Base-by-base conservation (phyloP, 2,329 filamentous ascomycete species). In the Lecanoromycetidae sp. region DNA sequence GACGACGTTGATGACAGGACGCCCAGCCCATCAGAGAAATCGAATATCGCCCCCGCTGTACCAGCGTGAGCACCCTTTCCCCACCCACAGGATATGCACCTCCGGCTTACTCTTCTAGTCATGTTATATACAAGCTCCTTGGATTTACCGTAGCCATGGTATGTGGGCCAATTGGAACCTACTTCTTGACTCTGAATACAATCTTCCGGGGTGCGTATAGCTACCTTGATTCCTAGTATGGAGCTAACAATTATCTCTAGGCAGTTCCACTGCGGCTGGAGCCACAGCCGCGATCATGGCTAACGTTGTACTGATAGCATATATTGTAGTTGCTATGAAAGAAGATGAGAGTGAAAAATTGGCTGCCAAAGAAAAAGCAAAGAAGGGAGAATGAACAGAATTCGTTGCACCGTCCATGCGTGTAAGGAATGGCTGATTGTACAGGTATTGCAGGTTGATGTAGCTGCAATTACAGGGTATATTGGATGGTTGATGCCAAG, bases 141-240 rank as follows among this genome's bases (percentile, higher is more conserved):
- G 80, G 76, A 54, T 96, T 95, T 67, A 94, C 88, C 0, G 70
- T 88, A 32, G 88, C 87, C 61, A 96, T 98, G 90, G 75, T 95
- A 51, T 75, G 83, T 13, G 66, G 84, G 17, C 91, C 91, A 12
- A 86, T 98, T 56, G 81, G 85, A 33, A 87, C 84, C 34, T 98
- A 95, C 66, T 98, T 93, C 63, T 59, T 84, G 37, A 84, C 84
- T 0, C 73, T 94, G 23, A 76, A 88, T 59, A 75, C 71, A 1
- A 57, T 95, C 23, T 95, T 94, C 66, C 71, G 72, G 57, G 88
- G 90, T 88, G 68, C 47, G 68, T 60, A 27, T 38, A 22, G 37
- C 13, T 20, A 29, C 41, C 8, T 22, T 30, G 15, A 12, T 13
- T n/a, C 4, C 10, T 36, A 8, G 30, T 27, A 22, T 4, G 25